phyloP scores from a whole-genome alignment of 768 basidiomycete genomes.

The Trametes villosa region DNA sequence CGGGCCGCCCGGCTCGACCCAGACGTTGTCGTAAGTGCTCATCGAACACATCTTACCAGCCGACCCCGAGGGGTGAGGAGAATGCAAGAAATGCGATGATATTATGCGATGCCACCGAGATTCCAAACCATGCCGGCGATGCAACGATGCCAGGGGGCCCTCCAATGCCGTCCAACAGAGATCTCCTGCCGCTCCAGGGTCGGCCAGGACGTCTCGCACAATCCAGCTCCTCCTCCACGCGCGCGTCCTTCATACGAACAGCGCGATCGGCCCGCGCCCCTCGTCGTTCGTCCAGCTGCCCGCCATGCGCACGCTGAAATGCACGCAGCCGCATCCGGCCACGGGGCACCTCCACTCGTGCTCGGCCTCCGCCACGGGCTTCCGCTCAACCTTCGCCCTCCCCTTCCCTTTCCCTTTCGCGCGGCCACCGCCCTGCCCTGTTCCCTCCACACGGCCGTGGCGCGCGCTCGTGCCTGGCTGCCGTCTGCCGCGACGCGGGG shows the following conservation, averaged over 20 bases:
- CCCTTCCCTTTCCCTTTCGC: conserved; percentile 39
- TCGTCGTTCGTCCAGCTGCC: conserved; percentile 67
- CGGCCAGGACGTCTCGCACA: too few relatives aligned
- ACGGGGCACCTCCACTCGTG: conserved; percentile 72
- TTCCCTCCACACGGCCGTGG: background rate
- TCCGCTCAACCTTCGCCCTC: conserved; percentile 17
- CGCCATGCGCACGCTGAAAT: conserved; percentile 59
- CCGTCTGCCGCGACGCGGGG: background rate
- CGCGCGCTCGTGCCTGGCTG: background rate
- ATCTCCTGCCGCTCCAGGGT: too few relatives aligned
- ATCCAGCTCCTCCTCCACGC: background rate
- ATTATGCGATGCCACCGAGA: background rate
- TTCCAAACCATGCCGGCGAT: too few relatives aligned
- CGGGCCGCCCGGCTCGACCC: too few relatives aligned
- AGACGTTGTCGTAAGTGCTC: too few relatives aligned
- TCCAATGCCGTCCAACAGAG: too few relatives aligned
- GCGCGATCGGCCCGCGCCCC: conserved; percentile 42
- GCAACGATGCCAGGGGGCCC: too few relatives aligned
- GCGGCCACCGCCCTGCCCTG: background rate
- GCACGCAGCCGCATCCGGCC: conserved; percentile 52
- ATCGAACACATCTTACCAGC: background rate
- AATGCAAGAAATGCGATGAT: conserved; percentile 2
- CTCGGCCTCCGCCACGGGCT: conserved; percentile 47
- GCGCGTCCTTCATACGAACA: conserved; percentile 42
- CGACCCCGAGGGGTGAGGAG: conserved; percentile 15